phyloP scores from a whole-genome alignment of 2,329 filamentous ascomycete species.

The Xylaria sp. region DNA sequence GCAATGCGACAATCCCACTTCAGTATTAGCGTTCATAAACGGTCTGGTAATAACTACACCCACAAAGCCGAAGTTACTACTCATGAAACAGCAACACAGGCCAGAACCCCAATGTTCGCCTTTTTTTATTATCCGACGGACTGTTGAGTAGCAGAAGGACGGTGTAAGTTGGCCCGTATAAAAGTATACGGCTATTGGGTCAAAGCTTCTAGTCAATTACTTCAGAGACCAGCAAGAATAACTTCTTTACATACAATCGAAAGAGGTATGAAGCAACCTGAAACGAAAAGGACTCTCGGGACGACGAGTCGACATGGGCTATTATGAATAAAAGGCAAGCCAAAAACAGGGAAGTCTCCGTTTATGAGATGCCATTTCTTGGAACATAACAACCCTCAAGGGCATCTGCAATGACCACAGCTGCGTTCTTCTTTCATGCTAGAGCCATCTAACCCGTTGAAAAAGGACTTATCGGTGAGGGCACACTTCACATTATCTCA shows the following conservation, averaged over 20 bases:
- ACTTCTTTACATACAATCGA: constrained; percentile 3
- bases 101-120: not conserved
- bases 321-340: too few species aligned
- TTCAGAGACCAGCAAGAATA: not conserved
- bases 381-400: too few species aligned
- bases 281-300: too few species aligned
- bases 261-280: not conserved
- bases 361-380: too few species aligned
- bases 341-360: too few species aligned
- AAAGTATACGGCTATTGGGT: not conserved
- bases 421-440: too few species aligned
- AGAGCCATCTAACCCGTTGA: too few species aligned
- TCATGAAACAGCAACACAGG: not conserved
- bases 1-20: not conserved
- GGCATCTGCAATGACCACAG: too few species aligned
- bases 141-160: not conserved
- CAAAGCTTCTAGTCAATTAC: not conserved
- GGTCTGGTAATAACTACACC: not conserved
- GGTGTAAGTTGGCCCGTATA: constrained; percentile 3
- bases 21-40: too few species aligned
- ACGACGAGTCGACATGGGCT: too few species aligned
- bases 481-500: too few species aligned
- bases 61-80: not conserved
- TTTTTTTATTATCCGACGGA: not conserved
- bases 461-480: too few species aligned